These are phyloP conservation scores for Ogataea sp. DNA, from an alignment of 805 yeast genomes.

Conservation along the genomic window DNA sequence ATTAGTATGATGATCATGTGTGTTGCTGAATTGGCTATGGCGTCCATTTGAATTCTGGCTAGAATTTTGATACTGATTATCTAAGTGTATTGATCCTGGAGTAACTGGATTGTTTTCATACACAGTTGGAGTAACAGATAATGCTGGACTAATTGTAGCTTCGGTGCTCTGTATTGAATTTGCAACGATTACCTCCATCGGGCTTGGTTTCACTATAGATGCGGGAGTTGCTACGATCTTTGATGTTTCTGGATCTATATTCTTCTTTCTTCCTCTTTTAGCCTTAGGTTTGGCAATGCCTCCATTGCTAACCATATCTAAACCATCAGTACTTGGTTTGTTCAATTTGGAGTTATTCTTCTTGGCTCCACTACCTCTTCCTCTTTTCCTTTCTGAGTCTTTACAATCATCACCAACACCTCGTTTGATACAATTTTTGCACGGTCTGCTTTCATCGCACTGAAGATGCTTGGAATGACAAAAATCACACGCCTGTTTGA, in stretches of 20 bases:
- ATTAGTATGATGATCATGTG: no score
- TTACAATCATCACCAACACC: slow-evolving; percentile 46
- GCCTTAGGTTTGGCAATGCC: not conserved
- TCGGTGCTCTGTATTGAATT: not conserved
- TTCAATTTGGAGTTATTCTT: not conserved
- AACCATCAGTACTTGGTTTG: no score
- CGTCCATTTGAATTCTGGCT: no score
- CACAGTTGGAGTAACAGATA: no score
- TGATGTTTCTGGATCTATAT: not conserved
- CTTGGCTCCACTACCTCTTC: not conserved
- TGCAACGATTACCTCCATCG: no score
- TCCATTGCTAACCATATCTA: not conserved
- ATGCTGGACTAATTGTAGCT: not conserved
- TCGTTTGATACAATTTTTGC: slow-evolving; percentile 61
- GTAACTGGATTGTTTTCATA: no score
- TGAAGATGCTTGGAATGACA: slow-evolving; percentile 71
- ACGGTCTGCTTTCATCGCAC: slow-evolving; percentile 63
- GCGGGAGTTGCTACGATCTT: not conserved
- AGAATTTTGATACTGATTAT: no score
- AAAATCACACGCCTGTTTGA: slow-evolving; percentile 61
- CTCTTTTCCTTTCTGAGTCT: slow-evolving; percentile 46
- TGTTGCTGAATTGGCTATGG: no score
- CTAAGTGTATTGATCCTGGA: not conserved
- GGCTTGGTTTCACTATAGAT: no score
- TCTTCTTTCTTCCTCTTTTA: not conserved